phyloP scores from a whole-genome alignment of 2,329 filamentous ascomycete genomes.

The Coleophoma crateriformis region DNA sequence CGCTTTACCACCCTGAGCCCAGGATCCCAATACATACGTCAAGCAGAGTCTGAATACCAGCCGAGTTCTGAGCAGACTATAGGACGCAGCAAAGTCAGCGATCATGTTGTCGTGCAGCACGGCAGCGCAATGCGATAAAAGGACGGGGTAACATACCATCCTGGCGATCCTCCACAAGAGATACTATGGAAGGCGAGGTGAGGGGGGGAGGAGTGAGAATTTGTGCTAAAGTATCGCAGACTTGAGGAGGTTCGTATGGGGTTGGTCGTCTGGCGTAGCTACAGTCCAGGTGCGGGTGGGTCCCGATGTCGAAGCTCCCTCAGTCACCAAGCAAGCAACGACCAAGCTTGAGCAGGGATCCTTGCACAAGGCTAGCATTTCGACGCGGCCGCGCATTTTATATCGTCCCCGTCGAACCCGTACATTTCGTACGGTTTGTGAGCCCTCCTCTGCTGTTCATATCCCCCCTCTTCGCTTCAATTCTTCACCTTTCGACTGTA shows the following conservation, averaged over 20 bases:
- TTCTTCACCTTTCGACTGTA: not conserved
- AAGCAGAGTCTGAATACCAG: slow-evolving; percentile 96
- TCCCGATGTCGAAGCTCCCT: too few species aligned
- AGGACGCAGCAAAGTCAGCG: not conserved
- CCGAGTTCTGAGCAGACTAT: slow-evolving; percentile 96
- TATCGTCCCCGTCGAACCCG: not conserved
- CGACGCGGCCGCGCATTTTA: not conserved
- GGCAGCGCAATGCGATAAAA: not conserved
- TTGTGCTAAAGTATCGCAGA: not conserved
- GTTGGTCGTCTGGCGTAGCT: too few species aligned
- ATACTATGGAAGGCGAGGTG: not conserved
- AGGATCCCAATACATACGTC: slow-evolving; percentile 60
- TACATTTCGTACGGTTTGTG: not conserved
- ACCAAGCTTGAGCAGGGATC: too few species aligned
- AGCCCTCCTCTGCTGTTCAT: not conserved
- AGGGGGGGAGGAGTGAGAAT: not conserved
- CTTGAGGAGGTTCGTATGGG: too few species aligned
- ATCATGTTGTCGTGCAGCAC: slow-evolving; percentile 1
- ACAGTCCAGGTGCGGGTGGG: too few species aligned
- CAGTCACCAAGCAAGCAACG: too few species aligned
- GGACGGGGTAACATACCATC: slow-evolving; percentile 14
- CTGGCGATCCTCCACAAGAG: slow-evolving; percentile 11
- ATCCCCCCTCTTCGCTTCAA: not conserved
- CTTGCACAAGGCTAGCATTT: not conserved
- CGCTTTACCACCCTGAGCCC: not conserved